These are phyloP conservation scores for Xylaria sp. DNA, from an alignment of 2,329 filamentous ascomycete species.

Conservation along the genomic window DNA sequence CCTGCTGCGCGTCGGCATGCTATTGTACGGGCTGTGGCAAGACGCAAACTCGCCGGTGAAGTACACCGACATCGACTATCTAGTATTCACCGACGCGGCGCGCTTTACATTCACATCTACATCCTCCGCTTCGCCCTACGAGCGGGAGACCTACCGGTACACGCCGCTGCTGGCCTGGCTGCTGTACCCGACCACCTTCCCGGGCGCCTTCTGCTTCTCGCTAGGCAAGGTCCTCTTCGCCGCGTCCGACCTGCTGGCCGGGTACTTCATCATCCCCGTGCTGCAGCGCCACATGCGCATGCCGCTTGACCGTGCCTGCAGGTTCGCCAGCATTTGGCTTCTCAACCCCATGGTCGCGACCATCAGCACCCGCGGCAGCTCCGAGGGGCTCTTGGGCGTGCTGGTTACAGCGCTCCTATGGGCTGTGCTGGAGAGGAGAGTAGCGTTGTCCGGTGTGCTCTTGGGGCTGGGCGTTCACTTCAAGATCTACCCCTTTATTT, in stretches of 20 bases:
- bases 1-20: conserved; percentile 75
- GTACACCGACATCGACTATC: conserved; percentile 99
- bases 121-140: conserved; percentile 78
- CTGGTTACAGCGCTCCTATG: conserved; percentile 86
- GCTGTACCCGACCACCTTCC: conserved; percentile 77
- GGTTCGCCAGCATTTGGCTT: conserved; percentile 88
- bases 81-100: conserved; percentile 96
- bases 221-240: conserved; percentile 92
- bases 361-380: conserved; percentile 94
- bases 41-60: conserved; percentile 92
- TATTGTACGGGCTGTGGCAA: conserved; percentile 92
- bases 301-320: conserved; percentile 67
- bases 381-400: conserved; percentile 88
- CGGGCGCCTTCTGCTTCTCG: conserved; percentile 70
- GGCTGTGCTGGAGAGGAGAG: conserved; percentile 75
- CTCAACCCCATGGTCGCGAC: conserved; percentile 98
- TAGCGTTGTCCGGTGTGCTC: conserved; percentile 75
- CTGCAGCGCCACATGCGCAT: conserved; percentile 58
- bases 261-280: conserved; percentile 65
- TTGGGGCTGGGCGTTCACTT: conserved; percentile 91
- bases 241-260: conserved; percentile 82
- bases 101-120: conserved; percentile 71
- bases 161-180: conserved; percentile 94
- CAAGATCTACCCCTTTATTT: conserved; percentile 99
- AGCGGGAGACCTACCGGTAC: conserved; percentile 94